Evolutionary conservation across 2,329 filamentous ascomycete species (phyloP), one percentile per base, ranked within the genome.

Genomic region (Trichoderma guizhouense): DNA sequence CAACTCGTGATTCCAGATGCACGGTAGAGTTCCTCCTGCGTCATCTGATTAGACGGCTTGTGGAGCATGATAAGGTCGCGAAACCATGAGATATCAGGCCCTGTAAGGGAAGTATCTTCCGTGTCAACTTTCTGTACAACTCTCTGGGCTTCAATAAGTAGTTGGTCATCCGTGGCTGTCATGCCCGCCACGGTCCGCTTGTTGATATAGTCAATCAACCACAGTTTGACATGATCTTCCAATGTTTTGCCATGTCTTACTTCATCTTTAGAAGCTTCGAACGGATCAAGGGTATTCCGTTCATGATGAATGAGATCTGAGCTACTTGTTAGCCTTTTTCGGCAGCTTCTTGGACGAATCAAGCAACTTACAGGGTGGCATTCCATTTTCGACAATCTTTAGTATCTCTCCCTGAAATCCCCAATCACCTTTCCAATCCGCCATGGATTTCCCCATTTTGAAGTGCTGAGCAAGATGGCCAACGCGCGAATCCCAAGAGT

Each of bases 401-500:
- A 71, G 34, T 14, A 71, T 24, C 14, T 57, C 60, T 36, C 39
- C 66, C 6, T 83, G 82, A 26, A 84, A 84, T 0, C 83, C 83
- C 82, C 83, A 84, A 53, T 83, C 81, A 8, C 83, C 83, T 55
- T 81, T 78, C 83, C 83, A 84, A 39, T 84, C 79, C 15, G 78
- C 79, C 82, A 84, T 84, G 7, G 77, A 81, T 60, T 77, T 79
- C 1, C 83, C 83, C 1, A 75, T 76, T 60, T 82, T 83, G 70
- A 84, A 84, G 71, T 84, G 83, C 3, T 82, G 79, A 0, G 82
- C 82, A 0, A 84, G 74, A 72, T 84, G 83, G 24, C 83, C 79
- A 0, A 78, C 76, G 26, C 83, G 73, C 0, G 77, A 73, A 1
- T 75, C 74, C 83, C 83, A 84, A 1, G 80, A 79, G 36, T 78